Evolutionary conservation across 805 yeast genomes (phyloP).

Genomic region (Cyberlindnera xylosilytica): DNA sequence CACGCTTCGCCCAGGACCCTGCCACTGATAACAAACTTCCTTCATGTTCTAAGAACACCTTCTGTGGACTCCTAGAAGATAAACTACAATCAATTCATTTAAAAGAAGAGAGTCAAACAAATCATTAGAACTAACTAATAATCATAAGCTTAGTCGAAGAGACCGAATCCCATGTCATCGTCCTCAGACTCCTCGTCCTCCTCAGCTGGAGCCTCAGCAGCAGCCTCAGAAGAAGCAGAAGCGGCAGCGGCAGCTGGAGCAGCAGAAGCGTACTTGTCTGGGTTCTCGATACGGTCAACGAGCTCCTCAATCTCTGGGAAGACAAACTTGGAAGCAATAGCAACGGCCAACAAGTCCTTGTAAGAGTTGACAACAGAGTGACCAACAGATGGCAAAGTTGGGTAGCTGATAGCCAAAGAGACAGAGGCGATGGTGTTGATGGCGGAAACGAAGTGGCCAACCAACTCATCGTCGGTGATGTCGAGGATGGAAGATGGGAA

Average conservation of each 20-base stretch:
- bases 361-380: constrained; percentile 98
- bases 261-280: constrained; percentile 99
- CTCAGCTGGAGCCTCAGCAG: constrained; percentile 71
- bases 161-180: constrained; percentile 97
- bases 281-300: constrained; percentile 99
- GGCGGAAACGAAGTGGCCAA: constrained; percentile 89
- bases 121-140: constrained; percentile 17
- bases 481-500: constrained; percentile 97
- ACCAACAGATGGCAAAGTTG: constrained; percentile 98
- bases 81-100: too few species aligned
- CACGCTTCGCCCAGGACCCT: too few species aligned
- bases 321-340: constrained; percentile 98
- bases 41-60: too few species aligned
- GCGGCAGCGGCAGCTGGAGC: constrained; percentile 96
- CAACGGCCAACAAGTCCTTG: constrained; percentile 97
- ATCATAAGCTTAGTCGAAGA: constrained; percentile 76
- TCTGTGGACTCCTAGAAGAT: too few species aligned
- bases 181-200: constrained; percentile 59
- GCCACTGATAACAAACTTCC: too few species aligned
- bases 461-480: constrained; percentile 96
- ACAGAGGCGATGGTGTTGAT: constrained; percentile 90
- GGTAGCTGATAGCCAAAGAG: constrained; percentile 98
- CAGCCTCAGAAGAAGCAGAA: constrained; percentile 69
- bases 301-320: constrained; percentile 98
- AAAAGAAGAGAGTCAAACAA: not conserved